phyloP scores from a whole-genome alignment of 2,329 filamentous ascomycete genomes.

The Dendryphion nanum region DNA sequence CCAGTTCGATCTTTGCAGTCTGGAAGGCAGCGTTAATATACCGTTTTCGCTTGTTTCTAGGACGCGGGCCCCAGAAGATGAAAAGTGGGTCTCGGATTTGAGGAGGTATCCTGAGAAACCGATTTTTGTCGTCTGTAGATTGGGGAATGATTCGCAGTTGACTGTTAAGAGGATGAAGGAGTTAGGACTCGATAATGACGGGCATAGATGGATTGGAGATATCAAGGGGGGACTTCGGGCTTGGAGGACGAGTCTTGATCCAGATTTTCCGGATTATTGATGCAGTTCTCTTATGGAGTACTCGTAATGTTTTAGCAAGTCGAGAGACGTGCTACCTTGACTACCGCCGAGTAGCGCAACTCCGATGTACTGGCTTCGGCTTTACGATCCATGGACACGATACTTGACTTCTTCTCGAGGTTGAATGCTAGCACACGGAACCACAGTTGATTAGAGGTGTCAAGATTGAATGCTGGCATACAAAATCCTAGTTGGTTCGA shows the following conservation, averaged over 20 bases:
- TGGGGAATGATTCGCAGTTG: constrained; percentile 77
- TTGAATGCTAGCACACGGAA: too few relatives aligned
- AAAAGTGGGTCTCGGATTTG: constrained; percentile 28
- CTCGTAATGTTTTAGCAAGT: too few relatives aligned
- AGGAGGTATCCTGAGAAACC: constrained; percentile 42
- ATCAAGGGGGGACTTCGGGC: constrained; percentile 69
- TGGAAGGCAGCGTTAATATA: constrained; percentile 74
- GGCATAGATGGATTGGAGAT: constrained; percentile 64
- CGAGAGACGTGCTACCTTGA: too few relatives aligned
- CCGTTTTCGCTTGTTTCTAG: constrained; percentile 59
- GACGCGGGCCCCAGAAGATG: constrained; percentile 13
- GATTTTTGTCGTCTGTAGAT: constrained; percentile 70
- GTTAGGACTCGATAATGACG: constrained; percentile 52
- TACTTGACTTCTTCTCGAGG: too few relatives aligned
- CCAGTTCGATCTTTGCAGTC: constrained; percentile 76
- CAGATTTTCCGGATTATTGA: constrained; percentile 57
- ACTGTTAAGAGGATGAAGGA: constrained; percentile 65
- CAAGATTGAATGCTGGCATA: too few relatives aligned
- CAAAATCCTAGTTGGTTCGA: too few relatives aligned
- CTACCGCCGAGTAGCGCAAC: too few relatives aligned
- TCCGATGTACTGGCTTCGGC: too few relatives aligned
- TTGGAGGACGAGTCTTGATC: constrained; percentile 70
- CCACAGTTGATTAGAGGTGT: too few relatives aligned
- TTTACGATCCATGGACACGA: too few relatives aligned
- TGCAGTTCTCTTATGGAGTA: too few relatives aligned